A percentile compares a stretch with the other conserved stretches of the same genome.
Conservation (phyloP, 2,329 filamentous ascomycete genomes). For the Phaeosphaeria sp. region DNA sequence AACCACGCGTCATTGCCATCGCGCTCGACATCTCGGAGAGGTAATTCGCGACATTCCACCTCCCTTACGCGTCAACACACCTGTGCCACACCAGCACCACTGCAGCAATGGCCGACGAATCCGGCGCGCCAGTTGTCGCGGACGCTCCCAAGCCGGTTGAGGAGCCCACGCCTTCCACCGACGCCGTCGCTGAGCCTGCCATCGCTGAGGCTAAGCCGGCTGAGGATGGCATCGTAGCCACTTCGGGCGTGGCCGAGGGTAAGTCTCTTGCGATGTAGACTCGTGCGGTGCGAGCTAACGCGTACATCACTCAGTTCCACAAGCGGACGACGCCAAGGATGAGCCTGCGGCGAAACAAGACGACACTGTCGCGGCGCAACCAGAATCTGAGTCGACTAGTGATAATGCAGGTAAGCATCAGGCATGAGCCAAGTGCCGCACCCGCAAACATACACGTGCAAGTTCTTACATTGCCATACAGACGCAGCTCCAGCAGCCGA, state of each 20-base stretch:
- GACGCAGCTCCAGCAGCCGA: slow-evolving; percentile 48
- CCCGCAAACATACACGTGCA: background rate
- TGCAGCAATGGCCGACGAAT: slow-evolving; percentile 47
- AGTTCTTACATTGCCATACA: slow-evolving; percentile 26
- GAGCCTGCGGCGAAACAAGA: slow-evolving; percentile 26
- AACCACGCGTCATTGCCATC: slow-evolving; percentile 35
- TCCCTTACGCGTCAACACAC: slow-evolving; percentile 45
- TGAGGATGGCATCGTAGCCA: slow-evolving; percentile 37
- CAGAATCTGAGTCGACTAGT: slow-evolving; percentile 24
- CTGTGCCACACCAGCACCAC: slow-evolving; percentile 42
- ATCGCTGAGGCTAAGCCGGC: slow-evolving; percentile 38
- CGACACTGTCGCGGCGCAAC: slow-evolving; percentile 33
- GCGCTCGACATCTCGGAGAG: slow-evolving; percentile 30
- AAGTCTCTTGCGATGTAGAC: slow-evolving; percentile 14
- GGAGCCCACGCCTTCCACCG: slow-evolving; percentile 39
- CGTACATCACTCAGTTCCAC: slow-evolving; percentile 24
- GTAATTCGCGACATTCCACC: slow-evolving; percentile 39
- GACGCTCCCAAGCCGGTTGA: slow-evolving; percentile 38
- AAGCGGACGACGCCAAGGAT: slow-evolving; percentile 25
- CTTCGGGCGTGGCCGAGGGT: slow-evolving; percentile 40
- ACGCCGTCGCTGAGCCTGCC: slow-evolving; percentile 34
- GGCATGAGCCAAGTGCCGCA: background rate
- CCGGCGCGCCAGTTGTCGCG: slow-evolving; percentile 32
- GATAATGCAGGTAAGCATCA: slow-evolving; percentile 33
- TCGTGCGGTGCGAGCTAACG: slow-evolving; percentile 21